Base-by-base conservation (phyloP, 2,329 filamentous ascomycete genomes). In the Dothideomycetes sp. region DNA sequence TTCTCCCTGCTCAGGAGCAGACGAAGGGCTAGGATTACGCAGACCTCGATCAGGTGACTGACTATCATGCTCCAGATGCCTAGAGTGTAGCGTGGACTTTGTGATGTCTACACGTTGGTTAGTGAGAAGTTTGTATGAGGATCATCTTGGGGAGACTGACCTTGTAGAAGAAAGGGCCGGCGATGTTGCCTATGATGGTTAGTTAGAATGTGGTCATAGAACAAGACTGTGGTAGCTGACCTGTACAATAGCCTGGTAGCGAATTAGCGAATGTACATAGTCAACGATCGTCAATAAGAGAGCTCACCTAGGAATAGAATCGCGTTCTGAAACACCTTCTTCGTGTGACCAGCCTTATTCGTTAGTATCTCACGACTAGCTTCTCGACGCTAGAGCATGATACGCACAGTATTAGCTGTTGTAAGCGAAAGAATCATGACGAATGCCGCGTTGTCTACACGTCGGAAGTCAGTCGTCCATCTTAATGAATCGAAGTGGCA, bases 281-380 rank as follows among this genome's bases (percentile, higher is more conserved):
- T n/a, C n/a, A n/a, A n/a, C n/a, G 19, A 19, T 4, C 29, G 19
- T 3, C 29, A 31, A 3, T 44, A 27, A 27, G 22, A 27, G 24
- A 43, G 45, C 18, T 48, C 49, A 0, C 72, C 73, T 8, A 79
- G 61, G 58, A 75, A 78, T 2, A 77, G 62, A 41, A 75, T 68
- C 1, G 71, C 74, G 16, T 75, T 77, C n/a, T 74, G 75, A 18
- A 78, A 70, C 34, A 79, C 73, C 51, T 80, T 77, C 52, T 79
- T 79, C 1, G 73, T 76, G 45, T 77, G 72, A 0, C 74, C 74
- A 1, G 62, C 38, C 38, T 40, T n/a, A n/a, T n/a, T n/a, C n/a
- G n/a, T n/a, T n/a, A 12, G 22, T 7, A 11, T 31, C 10, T 34
- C 17, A 10, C 17, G 14, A 27, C 35, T 14, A 40, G 27, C 31